A percentile compares a stretch with the other conserved stretches of the same genome.
Evolutionary conservation across 2,329 filamentous ascomycete genomes (phyloP).

Genomic region (Claviceps sp.): DNA sequence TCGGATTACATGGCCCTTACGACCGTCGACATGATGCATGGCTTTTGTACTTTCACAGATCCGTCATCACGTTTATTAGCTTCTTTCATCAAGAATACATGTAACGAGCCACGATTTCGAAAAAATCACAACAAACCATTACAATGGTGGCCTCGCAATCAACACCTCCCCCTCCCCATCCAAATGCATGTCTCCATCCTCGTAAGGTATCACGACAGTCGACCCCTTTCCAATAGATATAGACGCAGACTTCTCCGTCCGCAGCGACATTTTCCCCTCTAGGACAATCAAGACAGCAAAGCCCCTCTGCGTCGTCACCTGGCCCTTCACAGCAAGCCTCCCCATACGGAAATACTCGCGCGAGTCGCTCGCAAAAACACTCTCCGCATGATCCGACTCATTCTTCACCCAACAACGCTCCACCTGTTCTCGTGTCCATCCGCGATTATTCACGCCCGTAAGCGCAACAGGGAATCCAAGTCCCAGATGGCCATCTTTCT

Average conservation of each 20-base stretch:
- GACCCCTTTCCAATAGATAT: conserved; percentile 5
- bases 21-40: no score
- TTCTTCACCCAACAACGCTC: conserved; percentile 2
- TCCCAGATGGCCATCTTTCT: conserved; percentile 8
- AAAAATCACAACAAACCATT: neutral
- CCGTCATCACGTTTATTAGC: no score
- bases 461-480: conserved; percentile 9
- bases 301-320: neutral
- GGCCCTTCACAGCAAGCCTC: conserved; percentile 2
- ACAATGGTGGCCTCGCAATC: conserved; percentile 6
- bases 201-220: conserved; percentile 8
- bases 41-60: no score
- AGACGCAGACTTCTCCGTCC: neutral
- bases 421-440: conserved; percentile 5
- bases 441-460: conserved; percentile 7
- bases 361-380: conserved; percentile 5
- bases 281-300: neutral
- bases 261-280: neutral
- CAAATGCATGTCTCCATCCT: conserved; percentile 6
- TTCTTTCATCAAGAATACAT: no score
- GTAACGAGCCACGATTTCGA: no score
- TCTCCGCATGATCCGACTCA: neutral
- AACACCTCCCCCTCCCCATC: conserved; percentile 7
- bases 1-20: no score
- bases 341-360: conserved; percentile 9